phyloP scores from a whole-genome alignment of 1,284 basidiomycete genomes.

The Rhodotorula mucilaginosa region DNA sequence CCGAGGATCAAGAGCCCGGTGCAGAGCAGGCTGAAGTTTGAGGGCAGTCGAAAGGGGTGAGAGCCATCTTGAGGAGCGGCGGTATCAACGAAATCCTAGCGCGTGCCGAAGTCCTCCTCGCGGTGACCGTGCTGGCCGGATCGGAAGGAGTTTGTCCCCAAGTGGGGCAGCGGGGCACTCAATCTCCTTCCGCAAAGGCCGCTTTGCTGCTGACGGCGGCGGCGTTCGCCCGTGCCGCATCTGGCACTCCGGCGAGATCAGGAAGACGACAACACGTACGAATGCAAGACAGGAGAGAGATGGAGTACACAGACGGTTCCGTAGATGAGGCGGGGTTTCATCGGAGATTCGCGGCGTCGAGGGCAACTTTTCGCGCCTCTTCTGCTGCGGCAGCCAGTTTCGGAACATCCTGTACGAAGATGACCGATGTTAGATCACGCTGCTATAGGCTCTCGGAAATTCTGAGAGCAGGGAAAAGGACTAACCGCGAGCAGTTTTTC shows the following conservation, averaged over 20 bases:
- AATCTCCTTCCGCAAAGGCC: neutral
- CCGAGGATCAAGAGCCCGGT: neutral
- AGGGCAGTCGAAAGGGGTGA: too few species aligned
- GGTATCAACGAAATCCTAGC: too few species aligned
- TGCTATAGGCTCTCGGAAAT: neutral
- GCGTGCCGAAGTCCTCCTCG: neutral
- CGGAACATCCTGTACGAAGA: conserved; percentile 15
- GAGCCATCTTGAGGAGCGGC: too few species aligned
- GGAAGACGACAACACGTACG: neutral
- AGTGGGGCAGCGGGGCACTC: neutral
- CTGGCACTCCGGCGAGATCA: neutral
- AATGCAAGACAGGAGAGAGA: too few species aligned
- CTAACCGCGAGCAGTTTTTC: conserved; percentile 22
- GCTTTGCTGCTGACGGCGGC: neutral
- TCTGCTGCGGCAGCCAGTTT: conserved; percentile 23
- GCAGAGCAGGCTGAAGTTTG: neutral
- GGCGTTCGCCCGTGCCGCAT: neutral
- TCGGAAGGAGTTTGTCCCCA: neutral
- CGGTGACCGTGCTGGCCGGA: too few species aligned
- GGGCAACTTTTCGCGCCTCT: conserved; percentile 23
- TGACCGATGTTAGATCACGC: too few species aligned
- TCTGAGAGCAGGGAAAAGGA: neutral
- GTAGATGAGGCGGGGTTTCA: neutral
- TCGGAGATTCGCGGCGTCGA: conserved; percentile 19
- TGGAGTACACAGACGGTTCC: neutral